phyloP scores from a whole-genome alignment of 129 eudicot genomes.

The Helianthus annuus region HanXRQr2.0-SUNRISE NC_035449.2:13270213-13270712 shows the following conservation, averaged over 20 bases:
- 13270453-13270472: neutral
- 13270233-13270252: slow-evolving; percentile 1
- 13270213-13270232: neutral
- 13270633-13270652: slow-evolving; percentile 4
- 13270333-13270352: no score
- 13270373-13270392: no score
- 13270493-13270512: neutral
- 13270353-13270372: no score
- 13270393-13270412: no score
- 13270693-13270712: slow-evolving; percentile 5
- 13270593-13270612: slow-evolving; percentile 10
- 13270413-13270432: no score
- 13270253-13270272: neutral
- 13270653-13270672: neutral
- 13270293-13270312: no score
- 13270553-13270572: neutral
- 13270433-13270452: no score
- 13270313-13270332: no score
- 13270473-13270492: neutral
- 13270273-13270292: no score
- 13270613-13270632: neutral
- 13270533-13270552: neutral
- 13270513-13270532: neutral
- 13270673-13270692: neutral
- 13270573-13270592: neutral